Evolutionary conservation across 208 protist species (phyloP).

Genomic region (Leishmania arabica): DNA sequence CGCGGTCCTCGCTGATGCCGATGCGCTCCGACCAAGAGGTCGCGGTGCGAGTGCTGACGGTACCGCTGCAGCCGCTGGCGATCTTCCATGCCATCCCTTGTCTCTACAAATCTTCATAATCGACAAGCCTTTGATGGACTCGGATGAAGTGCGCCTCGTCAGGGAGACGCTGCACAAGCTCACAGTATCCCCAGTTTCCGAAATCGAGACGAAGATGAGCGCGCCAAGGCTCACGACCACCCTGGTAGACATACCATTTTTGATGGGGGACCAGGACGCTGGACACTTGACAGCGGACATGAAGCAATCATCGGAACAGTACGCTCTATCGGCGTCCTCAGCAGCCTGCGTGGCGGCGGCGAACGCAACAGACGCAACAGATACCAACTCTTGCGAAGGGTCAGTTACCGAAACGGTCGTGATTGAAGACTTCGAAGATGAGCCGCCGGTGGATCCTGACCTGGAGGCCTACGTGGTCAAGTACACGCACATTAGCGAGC

Average conservation of each 20-base stretch:
- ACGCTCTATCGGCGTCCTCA: not conserved
- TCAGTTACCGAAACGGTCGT: constrained; percentile 26
- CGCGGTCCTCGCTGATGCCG: constrained; percentile 43
- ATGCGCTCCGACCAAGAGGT: constrained; percentile 19
- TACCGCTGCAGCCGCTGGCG: no score
- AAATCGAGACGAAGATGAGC: not conserved
- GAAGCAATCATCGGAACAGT: not conserved
- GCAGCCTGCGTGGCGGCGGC: not conserved
- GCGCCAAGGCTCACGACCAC: not conserved
- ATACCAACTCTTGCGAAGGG: constrained; percentile 3
- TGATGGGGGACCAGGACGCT: not conserved
- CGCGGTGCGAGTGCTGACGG: not conserved
- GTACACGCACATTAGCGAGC: constrained; percentile 31
- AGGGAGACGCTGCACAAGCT: constrained; percentile 21
- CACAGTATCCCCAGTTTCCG: not conserved
- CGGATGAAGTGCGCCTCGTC: constrained; percentile 19
- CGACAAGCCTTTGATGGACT: constrained; percentile 51
- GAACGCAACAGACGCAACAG: not conserved
- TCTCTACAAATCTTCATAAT: constrained; percentile 68
- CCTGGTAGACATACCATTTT: not conserved
- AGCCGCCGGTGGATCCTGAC: constrained; percentile 18
- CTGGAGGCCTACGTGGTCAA: constrained; percentile 22
- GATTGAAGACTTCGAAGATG: constrained; percentile 31
- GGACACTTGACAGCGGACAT: no score
- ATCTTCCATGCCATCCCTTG: constrained; percentile 17